A percentile compares a stretch with the other conserved stretches of the same genome.
phyloP scores from a whole-genome alignment of 2,329 filamentous ascomycete genomes.

The Talaromyces sp. region DNA sequence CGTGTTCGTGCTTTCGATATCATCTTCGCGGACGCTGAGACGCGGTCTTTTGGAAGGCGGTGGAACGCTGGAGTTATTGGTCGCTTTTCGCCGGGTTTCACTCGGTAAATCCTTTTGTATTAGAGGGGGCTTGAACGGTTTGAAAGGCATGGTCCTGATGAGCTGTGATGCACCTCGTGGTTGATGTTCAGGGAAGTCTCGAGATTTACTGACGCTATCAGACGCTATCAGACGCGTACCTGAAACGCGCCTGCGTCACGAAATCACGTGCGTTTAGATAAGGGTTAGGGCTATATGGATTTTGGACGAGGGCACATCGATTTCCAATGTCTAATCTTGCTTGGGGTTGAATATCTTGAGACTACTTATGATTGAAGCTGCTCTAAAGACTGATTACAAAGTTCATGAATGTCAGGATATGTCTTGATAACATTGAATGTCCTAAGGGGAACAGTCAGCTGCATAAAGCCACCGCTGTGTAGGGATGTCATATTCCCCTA shows the following conservation, averaged over 20 bases:
- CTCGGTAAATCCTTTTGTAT: slow-evolving; percentile 32
- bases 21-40: slow-evolving; percentile 26
- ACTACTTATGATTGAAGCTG: neutral
- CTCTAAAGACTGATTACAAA: too few species aligned
- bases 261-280: neutral
- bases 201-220: neutral
- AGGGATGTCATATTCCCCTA: slow-evolving; percentile 1
- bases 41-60: slow-evolving; percentile 38
- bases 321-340: neutral
- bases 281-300: neutral
- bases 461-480: slow-evolving; percentile 2
- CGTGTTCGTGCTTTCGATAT: slow-evolving; percentile 11
- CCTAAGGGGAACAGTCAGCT: neutral
- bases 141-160: slow-evolving; percentile 38
- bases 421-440: neutral
- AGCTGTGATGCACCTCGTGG: neutral
- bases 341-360: neutral
- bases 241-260: slow-evolving; percentile 5
- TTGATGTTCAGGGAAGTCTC: neutral
- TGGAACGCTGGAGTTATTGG: slow-evolving; percentile 12
- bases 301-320: too few species aligned
- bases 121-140: slow-evolving; percentile 46
- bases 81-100: slow-evolving; percentile 5
- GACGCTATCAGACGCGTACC: neutral
- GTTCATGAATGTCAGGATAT: neutral